These are phyloP conservation scores for Neonectria hederae DNA, from an alignment of 2,329 filamentous ascomycete species.

Conservation along the genomic window DNA sequence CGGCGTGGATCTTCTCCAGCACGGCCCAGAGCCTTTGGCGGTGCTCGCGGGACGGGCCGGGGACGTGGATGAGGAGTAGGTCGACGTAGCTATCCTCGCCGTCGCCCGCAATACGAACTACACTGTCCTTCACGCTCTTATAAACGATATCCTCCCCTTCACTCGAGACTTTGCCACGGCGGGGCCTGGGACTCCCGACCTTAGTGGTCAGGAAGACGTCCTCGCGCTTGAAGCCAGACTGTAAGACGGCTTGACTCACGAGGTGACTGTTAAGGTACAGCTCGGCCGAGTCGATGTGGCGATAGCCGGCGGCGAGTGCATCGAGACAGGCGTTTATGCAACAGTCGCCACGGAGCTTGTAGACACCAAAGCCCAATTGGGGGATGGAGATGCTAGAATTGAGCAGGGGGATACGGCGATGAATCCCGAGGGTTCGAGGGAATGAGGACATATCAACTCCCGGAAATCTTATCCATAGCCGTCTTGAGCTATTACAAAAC, in stretches of 20 bases:
- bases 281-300: slow-evolving; percentile 72
- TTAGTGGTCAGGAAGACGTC: slow-evolving; percentile 78
- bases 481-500: background rate
- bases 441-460: background rate
- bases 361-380: slow-evolving; percentile 76
- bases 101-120: slow-evolving; percentile 66
- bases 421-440: slow-evolving; percentile 15
- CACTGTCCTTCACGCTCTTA: slow-evolving; percentile 66
- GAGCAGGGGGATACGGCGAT: slow-evolving; percentile 32
- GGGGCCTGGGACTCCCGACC: slow-evolving; percentile 60
- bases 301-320: slow-evolving; percentile 67
- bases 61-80: slow-evolving; percentile 75
- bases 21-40: slow-evolving; percentile 73
- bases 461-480: too few relatives aligned
- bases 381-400: slow-evolving; percentile 59
- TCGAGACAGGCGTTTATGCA: slow-evolving; percentile 67
- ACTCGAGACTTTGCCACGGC: background rate
- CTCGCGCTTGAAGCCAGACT: slow-evolving; percentile 63
- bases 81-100: slow-evolving; percentile 72
- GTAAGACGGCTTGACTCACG: slow-evolving; percentile 70
- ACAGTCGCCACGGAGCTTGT: slow-evolving; percentile 63
- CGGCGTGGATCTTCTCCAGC: slow-evolving; percentile 67
- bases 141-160: slow-evolving; percentile 66
- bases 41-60: slow-evolving; percentile 62
- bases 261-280: slow-evolving; percentile 73